Conservation (phyloP, 129 eudicot genomes). For the Glebionis coronaria region DNA sequence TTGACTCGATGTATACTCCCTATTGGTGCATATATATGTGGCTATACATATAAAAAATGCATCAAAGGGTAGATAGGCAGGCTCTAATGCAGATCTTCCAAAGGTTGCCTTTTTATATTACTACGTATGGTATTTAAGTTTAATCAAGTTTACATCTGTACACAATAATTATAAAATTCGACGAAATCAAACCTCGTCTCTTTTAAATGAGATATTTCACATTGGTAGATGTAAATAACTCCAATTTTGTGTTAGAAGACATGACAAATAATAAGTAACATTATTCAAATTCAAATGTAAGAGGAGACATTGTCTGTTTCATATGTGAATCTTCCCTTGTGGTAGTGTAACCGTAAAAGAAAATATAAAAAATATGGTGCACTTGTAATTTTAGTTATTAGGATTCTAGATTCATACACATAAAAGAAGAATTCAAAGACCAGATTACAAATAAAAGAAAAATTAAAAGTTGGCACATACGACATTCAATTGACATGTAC, state of each 20-base stretch:
- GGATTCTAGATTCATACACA: too few relatives aligned
- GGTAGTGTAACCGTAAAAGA: too few relatives aligned
- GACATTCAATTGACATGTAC: too few relatives aligned
- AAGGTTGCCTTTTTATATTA: conserved; percentile 21
- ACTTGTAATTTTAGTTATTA: too few relatives aligned
- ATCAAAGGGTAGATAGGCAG: background rate
- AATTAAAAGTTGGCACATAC: too few relatives aligned
- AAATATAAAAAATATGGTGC: too few relatives aligned
- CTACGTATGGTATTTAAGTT: background rate
- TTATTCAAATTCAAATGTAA: conserved; percentile 18
- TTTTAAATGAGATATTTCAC: conserved; percentile 19
- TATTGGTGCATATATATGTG: too few relatives aligned
- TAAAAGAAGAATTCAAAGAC: too few relatives aligned
- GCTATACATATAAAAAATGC: conserved; percentile 5
- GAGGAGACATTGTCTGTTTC: conserved; percentile 17
- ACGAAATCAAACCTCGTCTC: conserved; percentile 17
- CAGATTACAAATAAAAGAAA: too few relatives aligned
- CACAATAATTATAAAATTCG: conserved; percentile 22
- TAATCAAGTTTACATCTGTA: background rate
- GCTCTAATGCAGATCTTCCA: conserved; percentile 22
- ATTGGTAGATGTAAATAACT: conserved; percentile 13
- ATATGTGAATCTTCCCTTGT: conserved; percentile 2
- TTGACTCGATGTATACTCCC: conserved; percentile 1
- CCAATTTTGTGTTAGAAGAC: background rate
- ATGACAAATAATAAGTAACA: background rate